These are phyloP conservation scores for Prinsepia uniflora DNA, from an alignment of 306 rosid genomes.

Conservation along the genomic window DNA sequence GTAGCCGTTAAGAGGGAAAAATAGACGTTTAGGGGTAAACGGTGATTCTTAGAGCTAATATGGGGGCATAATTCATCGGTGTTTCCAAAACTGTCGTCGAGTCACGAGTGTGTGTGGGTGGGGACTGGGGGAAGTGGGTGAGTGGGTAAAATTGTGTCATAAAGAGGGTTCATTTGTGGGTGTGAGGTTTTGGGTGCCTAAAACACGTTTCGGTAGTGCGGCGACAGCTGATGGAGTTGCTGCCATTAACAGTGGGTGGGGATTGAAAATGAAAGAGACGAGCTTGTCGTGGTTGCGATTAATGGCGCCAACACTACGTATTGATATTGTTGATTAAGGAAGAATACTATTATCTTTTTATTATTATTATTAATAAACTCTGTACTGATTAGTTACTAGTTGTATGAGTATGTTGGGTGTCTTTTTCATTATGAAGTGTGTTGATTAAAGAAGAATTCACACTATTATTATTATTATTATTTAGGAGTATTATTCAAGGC, in stretches of 20 bases:
- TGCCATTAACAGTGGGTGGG: background rate
- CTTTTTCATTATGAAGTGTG: background rate
- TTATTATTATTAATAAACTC: no score
- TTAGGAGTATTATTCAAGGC: background rate
- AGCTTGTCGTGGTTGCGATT: no score
- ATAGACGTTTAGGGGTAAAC: background rate
- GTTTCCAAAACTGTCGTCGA: no score
- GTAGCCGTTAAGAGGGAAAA: slow-evolving; percentile 8
- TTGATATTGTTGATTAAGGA: no score
- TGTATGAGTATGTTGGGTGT: background rate
- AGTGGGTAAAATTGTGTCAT: background rate
- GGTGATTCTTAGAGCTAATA: no score
- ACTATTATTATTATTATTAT: no score
- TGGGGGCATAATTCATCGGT: no score
- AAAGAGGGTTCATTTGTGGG: background rate
- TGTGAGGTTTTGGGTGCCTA: background rate
- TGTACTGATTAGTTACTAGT: background rate
- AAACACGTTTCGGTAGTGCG: background rate
- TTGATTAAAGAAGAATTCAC: background rate
- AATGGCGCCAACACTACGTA: background rate
- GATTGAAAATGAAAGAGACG: background rate
- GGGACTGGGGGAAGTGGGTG: background rate
- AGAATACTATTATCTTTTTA: no score
- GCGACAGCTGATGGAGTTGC: background rate
- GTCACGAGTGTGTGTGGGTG: background rate